phyloP scores from a whole-genome alignment of 345 rosid genomes.

The Ailanthus altissimus region DNA sequence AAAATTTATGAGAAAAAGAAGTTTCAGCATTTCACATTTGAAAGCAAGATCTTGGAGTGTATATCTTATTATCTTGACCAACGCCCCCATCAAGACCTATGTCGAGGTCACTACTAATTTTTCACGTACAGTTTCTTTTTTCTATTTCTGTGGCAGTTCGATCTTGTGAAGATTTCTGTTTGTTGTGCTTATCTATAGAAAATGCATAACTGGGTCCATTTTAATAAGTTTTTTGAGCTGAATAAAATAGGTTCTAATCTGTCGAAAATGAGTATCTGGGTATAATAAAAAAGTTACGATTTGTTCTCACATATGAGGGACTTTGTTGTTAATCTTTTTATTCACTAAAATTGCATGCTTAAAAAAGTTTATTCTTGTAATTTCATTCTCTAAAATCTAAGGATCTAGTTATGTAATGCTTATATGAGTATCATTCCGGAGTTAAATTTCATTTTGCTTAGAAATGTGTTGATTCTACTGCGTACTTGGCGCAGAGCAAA shows the following conservation, averaged over 20 bases:
- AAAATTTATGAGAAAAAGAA: no score
- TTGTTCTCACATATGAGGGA: neutral
- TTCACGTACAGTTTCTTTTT: conserved; percentile 25
- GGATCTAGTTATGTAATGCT: neutral
- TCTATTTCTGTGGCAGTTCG: no score
- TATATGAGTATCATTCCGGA: neutral
- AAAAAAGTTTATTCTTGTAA: neutral
- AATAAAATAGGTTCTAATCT: neutral
- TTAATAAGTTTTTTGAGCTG: neutral
- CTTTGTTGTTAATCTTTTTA: neutral
- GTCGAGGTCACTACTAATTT: conserved; percentile 79
- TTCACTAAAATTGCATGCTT: neutral
- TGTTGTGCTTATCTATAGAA: no score
- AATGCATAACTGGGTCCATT: conserved; percentile 21
- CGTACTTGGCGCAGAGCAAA: neutral
- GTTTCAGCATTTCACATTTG: neutral
- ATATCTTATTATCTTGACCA: conserved; percentile 78
- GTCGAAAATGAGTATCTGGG: neutral
- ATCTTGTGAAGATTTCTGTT: no score
- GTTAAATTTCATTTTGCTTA: neutral
- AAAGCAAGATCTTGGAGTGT: conserved; percentile 58
- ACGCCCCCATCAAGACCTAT: conserved; percentile 71
- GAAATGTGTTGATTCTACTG: neutral
- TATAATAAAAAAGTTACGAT: neutral
- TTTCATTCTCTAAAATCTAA: neutral